Evolutionary conservation across 2,329 filamentous ascomycete genomes (phyloP).

Genomic region (Aspergillus eucalypticola): DNA sequence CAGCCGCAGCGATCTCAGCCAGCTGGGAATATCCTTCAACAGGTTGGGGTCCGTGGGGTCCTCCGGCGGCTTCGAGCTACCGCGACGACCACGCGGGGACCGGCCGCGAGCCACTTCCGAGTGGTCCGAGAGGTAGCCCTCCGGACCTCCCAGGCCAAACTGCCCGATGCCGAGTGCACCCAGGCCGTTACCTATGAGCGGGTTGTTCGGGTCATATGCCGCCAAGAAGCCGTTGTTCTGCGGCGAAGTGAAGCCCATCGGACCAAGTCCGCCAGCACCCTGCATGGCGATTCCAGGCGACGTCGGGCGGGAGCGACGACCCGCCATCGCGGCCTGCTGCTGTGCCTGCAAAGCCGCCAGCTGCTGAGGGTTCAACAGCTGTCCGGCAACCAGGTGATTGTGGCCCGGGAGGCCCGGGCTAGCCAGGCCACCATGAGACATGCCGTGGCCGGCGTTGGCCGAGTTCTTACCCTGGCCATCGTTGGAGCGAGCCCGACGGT

Average conservation of each 20-base stretch:
- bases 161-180: slow-evolving; percentile 70
- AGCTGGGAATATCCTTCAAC: slow-evolving; percentile 91
- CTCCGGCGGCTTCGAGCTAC: slow-evolving; percentile 95
- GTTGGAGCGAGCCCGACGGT: slow-evolving; percentile 84
- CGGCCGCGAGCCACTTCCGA: slow-evolving; percentile 88
- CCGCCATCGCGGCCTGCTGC: slow-evolving; percentile 57
- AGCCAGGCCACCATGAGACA: slow-evolving; percentile 65
- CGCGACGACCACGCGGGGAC: slow-evolving; percentile 86
- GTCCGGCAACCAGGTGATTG: slow-evolving; percentile 83
- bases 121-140: slow-evolving; percentile 91
- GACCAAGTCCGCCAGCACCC: slow-evolving; percentile 55
- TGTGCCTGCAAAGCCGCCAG: slow-evolving; percentile 77
- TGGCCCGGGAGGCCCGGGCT: slow-evolving; percentile 65
- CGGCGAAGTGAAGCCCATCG: slow-evolving; percentile 76
- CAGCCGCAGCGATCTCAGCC: slow-evolving; percentile 88
- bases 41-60: slow-evolving; percentile 90
- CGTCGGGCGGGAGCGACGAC: slow-evolving; percentile 79
- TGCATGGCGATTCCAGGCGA: slow-evolving; percentile 88
- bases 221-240: slow-evolving; percentile 94
- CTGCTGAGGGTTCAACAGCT: slow-evolving; percentile 82
- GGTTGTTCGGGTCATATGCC: slow-evolving; percentile 74
- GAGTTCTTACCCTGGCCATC: slow-evolving; percentile 60
- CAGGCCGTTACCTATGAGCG: slow-evolving; percentile 71
- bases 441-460: slow-evolving; percentile 53
- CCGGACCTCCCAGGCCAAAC: slow-evolving; percentile 68